Conservation (phyloP, 2,329 filamentous ascomycete genomes). For the Moelleriella libera region DNA sequence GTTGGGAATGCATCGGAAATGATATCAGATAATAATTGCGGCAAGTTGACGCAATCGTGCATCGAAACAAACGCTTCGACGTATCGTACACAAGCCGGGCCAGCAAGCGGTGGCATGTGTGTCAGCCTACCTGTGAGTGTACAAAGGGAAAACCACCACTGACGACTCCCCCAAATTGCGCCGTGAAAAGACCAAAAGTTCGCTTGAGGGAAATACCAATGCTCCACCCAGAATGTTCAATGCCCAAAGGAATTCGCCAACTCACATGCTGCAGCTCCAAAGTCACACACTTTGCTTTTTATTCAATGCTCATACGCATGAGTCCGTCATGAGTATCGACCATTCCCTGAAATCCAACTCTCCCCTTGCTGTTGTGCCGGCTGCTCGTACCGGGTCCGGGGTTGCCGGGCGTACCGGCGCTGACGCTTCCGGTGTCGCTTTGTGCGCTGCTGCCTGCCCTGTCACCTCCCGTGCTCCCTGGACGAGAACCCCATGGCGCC, state of each 20-base stretch:
- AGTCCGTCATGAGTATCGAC: constrained; percentile 87
- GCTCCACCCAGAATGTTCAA: neutral
- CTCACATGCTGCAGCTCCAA: neutral
- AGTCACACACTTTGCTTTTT: neutral
- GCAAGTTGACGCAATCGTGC: too few relatives aligned
- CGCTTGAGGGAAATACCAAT: neutral
- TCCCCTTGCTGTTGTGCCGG: constrained; percentile 38
- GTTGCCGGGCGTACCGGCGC: constrained; percentile 13
- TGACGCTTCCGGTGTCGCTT: constrained; percentile 31
- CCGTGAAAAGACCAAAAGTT: too few relatives aligned
- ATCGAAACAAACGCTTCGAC: too few relatives aligned
- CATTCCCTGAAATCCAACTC: constrained; percentile 84
- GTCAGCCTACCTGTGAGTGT: too few relatives aligned
- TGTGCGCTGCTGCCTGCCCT: constrained; percentile 36
- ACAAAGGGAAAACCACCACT: too few relatives aligned
- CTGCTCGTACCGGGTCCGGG: constrained; percentile 21
- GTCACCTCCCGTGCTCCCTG: constrained; percentile 46
- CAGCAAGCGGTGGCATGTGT: too few relatives aligned
- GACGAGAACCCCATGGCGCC: constrained; percentile 57
- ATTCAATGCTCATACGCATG: constrained; percentile 97
- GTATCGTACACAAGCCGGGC: too few relatives aligned
- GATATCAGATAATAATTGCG: too few relatives aligned
- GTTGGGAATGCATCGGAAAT: too few relatives aligned
- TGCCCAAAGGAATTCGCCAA: neutral
- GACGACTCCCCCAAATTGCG: too few relatives aligned